phyloP scores from a whole-genome alignment of 768 basidiomycete genomes.

The Boletus reticulatus region DNA sequence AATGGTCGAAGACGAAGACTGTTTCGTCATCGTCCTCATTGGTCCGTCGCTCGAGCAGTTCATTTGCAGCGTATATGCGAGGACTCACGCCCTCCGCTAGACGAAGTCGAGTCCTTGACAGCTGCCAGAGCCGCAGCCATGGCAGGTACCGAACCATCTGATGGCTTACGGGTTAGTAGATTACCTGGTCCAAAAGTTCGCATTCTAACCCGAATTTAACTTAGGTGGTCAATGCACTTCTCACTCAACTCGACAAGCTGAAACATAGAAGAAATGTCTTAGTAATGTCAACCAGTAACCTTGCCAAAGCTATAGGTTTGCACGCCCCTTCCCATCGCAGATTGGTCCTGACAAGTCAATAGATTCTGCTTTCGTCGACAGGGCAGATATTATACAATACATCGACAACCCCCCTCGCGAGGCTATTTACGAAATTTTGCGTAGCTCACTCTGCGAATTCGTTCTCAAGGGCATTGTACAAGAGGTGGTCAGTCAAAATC shows the following conservation, averaged over 20 bases:
- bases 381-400: conserved; percentile 96
- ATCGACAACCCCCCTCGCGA: conserved; percentile 88
- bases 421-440: conserved; percentile 91
- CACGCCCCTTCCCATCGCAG: background rate
- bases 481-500: conserved; percentile 47
- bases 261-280: conserved; percentile 92
- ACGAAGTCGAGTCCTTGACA: conserved; percentile 95
- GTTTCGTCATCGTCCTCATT: conserved; percentile 92
- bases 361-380: conserved; percentile 96
- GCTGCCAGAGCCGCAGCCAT: conserved; percentile 93
- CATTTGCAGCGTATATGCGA: conserved; percentile 1
- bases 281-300: conserved; percentile 95
- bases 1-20: conserved; percentile 87
- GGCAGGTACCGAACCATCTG: conserved; percentile 94
- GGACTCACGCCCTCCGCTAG: conserved; percentile 38
- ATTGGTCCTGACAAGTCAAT: background rate
- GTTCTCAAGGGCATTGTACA: conserved; percentile 69
- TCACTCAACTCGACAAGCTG: conserved; percentile 95
- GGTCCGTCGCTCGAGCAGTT: conserved; percentile 43
- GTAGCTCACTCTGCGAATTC: conserved; percentile 79
- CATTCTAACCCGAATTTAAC: background rate
- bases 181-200: background rate
- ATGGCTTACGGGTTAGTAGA: conserved; percentile 77
- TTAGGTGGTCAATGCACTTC: conserved; percentile 94
- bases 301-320: conserved; percentile 90